Base-by-base conservation (phyloP, 495 filamentous ascomycete genomes). In the Penicillium manginii region DNA sequence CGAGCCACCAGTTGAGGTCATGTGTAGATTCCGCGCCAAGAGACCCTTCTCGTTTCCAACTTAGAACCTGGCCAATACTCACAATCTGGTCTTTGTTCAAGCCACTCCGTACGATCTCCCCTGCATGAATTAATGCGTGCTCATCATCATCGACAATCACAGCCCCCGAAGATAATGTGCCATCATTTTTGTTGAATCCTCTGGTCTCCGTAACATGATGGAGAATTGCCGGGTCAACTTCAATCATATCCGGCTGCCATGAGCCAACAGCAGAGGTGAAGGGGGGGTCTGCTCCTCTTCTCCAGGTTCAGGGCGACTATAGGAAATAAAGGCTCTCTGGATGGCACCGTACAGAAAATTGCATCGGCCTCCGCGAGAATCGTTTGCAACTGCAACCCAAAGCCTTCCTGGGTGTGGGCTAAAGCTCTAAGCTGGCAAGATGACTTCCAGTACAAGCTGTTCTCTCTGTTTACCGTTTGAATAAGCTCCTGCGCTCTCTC, bases 201-300 rank as follows among this genome's bases (percentile, higher is more conserved):
- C 33, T 37, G 0, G 22, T 21, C 8, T 26, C 49, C 3, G 58
- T 51, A 35, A 51, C 42, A 51, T 37, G 55, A 19, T 57, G 35
- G 18, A 62, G 26, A 14, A 62, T 11, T 19, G 31, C 31, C 2
- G 54, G 60, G 49, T 58, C 50, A 3, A 62, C 29, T 48, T 62
- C 60, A 18, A 62, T 62, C 60, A 62, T 62, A 42, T 62, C 50
- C 21, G 60, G 21, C 45, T 62, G 60, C 60, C 60, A 62, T 17
- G 60, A 62, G 4, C 60, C 60, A 48, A 58, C 40, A 39, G 60
- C 60, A 2, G 50, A 58, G 37, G 58, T 54, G 32, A 58, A 62
- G 2, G 60, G 60, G 60, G 3, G n/a, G 33, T 6, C 43, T 42
- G 1, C 26, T 23, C 18, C 43, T 47, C 26, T 14, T 35, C 11